phyloP scores from a whole-genome alignment of 306 rosid species.

The Delonix regia region DNA sequence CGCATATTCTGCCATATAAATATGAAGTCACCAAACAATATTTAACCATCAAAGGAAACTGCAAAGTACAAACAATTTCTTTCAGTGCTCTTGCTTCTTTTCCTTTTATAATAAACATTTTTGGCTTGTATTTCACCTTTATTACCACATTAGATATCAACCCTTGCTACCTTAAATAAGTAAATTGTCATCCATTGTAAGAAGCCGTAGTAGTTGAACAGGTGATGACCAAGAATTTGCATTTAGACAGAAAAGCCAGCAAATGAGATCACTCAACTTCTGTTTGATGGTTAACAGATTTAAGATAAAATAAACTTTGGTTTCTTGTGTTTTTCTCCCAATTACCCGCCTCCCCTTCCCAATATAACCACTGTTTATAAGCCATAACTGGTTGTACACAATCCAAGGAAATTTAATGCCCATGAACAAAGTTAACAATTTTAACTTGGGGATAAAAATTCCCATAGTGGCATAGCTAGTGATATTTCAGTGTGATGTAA shows the following conservation, averaged over 20 bases:
- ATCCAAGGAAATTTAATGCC: slow-evolving; percentile 13
- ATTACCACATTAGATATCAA: background rate
- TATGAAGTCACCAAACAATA: slow-evolving; percentile 1
- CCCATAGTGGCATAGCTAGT: background rate
- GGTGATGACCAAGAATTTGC: background rate
- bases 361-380: background rate
- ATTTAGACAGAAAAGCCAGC: background rate
- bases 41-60: slow-evolving; percentile 18
- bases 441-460: background rate
- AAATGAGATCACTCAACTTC: slow-evolving; percentile 2
- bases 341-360: background rate
- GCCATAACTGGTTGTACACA: background rate
- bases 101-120: slow-evolving; percentile 1
- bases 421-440: background rate
- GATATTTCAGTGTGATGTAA: background rate
- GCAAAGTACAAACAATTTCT: background rate
- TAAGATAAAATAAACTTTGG: background rate
- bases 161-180: slow-evolving; percentile 6
- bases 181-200: background rate
- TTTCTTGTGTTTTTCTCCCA: background rate
- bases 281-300: background rate
- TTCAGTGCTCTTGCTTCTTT: background rate
- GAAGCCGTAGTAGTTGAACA: background rate
- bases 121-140: slow-evolving; percentile 25
- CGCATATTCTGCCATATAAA: background rate